Evolutionary conservation across 768 basidiomycete genomes (phyloP).

Genomic region (Serpula lacrymans): DNA sequence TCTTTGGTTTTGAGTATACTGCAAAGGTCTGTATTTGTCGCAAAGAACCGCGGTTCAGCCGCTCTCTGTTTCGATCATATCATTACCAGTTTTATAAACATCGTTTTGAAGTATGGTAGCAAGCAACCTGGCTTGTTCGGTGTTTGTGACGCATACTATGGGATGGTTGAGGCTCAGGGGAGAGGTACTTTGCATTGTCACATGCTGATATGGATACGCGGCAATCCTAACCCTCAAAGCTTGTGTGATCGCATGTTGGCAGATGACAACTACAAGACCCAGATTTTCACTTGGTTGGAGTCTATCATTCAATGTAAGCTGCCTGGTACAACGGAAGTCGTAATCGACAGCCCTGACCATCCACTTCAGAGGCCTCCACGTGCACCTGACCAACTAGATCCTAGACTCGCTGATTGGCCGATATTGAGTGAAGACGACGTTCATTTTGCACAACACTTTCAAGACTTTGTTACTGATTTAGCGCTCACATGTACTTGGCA

Average conservation of each 20-base stretch:
- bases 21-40: background rate
- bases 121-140: slow-evolving; percentile 24
- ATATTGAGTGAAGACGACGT: too few species aligned
- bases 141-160: slow-evolving; percentile 30
- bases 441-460: too few species aligned
- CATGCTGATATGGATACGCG: slow-evolving; percentile 33
- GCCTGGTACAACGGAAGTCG: background rate
- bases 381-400: background rate
- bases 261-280: background rate
- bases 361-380: background rate
- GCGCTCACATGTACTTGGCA: slow-evolving; percentile 10
- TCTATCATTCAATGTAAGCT: background rate
- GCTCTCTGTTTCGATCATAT: background rate
- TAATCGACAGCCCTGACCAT: background rate
- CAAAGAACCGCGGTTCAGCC: background rate
- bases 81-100: background rate
- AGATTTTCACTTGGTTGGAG: background rate
- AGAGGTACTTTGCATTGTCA: slow-evolving; percentile 36
- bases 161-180: slow-evolving; percentile 40
- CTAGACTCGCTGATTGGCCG: background rate
- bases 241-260: background rate
- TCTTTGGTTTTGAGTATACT: slow-evolving; percentile 3
- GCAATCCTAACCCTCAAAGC: slow-evolving; percentile 1
- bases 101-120: background rate
- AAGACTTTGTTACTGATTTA: too few species aligned